Conservation (phyloP, 169 alveolate species). For the Cryptosporidium andersoni region DNA sequence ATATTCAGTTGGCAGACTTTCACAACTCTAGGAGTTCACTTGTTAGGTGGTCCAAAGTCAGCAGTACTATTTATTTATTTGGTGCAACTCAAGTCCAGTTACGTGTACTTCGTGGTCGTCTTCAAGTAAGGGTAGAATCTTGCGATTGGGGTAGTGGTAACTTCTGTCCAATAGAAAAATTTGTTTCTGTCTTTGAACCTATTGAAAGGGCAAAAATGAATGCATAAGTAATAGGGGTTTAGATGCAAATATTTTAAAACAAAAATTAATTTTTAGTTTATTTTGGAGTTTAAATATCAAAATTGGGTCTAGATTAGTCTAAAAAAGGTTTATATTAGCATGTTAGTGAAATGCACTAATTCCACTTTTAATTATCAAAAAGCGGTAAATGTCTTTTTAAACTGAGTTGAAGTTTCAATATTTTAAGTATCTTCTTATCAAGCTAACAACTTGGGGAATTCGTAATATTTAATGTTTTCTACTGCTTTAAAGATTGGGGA, state of each 20-base stretch:
- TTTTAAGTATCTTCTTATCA: too few species aligned
- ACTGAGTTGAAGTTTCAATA: too few species aligned
- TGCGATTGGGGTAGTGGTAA: conserved; percentile 70
- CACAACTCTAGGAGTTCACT: conserved; percentile 67
- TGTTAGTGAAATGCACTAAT: too few species aligned
- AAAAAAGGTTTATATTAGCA: too few species aligned
- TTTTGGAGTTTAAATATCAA: too few species aligned
- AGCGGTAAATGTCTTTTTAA: too few species aligned
- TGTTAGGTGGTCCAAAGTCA: conserved; percentile 66
- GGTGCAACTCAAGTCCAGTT: conserved; percentile 68
- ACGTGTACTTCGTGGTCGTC: conserved; percentile 40
- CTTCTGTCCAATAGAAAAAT: conserved; percentile 69
- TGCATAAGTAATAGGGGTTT: too few species aligned
- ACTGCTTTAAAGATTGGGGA: conserved; percentile 83
- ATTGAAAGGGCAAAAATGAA: conserved; percentile 63
- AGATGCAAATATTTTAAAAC: too few species aligned
- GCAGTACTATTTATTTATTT: conserved; percentile 56
- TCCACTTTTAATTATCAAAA: too few species aligned
- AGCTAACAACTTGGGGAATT: too few species aligned
- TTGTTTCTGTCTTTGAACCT: conserved; percentile 66
- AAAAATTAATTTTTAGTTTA: too few species aligned
- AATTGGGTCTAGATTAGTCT: too few species aligned
- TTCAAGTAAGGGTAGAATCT: conserved; percentile 52
- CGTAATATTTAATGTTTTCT: conserved; percentile 72
- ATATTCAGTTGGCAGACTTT: conserved; percentile 54